phyloP scores from a whole-genome alignment of 2,329 filamentous ascomycete genomes.

The Lomentospora prolificans region DNA sequence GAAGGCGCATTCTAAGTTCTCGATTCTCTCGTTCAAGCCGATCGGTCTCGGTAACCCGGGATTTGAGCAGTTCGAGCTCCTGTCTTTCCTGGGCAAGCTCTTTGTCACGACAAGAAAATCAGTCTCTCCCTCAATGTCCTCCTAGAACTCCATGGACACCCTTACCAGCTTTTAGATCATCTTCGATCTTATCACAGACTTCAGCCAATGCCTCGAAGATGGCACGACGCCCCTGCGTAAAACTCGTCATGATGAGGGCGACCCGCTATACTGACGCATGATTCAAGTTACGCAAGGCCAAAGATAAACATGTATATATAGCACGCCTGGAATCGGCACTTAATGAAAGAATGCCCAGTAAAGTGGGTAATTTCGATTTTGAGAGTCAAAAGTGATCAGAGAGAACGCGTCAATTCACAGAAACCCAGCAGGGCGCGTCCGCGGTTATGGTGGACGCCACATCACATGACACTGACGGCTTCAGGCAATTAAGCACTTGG shows the following conservation, averaged over 20 bases:
- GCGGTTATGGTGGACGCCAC: neutral
- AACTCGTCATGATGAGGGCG: constrained; percentile 24
- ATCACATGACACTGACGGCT: neutral
- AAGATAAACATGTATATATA: too few relatives aligned
- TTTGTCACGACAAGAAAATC: constrained; percentile 18
- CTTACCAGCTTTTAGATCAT: constrained; percentile 26
- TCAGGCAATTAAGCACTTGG: neutral
- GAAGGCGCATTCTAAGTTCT: constrained; percentile 25
- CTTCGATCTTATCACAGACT: constrained; percentile 29
- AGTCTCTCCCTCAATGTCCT: constrained; percentile 7
- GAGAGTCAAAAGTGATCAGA: too few relatives aligned
- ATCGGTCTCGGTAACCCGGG: constrained; percentile 21
- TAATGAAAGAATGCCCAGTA: too few relatives aligned
- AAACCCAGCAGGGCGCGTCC: too few relatives aligned
- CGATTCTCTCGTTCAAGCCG: constrained; percentile 32
- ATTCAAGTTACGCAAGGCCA: too few relatives aligned
- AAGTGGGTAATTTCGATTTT: too few relatives aligned
- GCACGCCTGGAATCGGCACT: too few relatives aligned
- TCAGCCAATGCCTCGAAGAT: constrained; percentile 29
- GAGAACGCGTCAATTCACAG: too few relatives aligned
- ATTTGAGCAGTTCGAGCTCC: constrained; percentile 25
- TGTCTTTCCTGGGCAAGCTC: constrained; percentile 12
- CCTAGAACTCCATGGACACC: neutral
- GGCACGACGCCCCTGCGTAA: constrained; percentile 26
- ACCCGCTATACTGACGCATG: constrained; percentile 3